Conservation (phyloP, 2,329 filamentous ascomycete genomes). For the Trichoderma sp. region DNA sequence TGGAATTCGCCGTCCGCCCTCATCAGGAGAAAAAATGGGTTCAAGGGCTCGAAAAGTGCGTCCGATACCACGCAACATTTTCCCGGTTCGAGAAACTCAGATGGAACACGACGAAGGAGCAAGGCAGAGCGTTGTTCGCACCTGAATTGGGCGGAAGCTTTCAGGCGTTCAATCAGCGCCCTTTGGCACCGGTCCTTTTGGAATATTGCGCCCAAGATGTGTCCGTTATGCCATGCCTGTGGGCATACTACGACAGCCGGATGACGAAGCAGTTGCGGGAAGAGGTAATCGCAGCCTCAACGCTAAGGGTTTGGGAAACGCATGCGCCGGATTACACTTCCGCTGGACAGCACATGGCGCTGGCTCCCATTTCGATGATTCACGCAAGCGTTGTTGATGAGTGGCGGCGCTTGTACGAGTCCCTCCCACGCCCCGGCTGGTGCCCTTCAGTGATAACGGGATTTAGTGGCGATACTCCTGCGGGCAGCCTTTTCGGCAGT, state of each 20-base stretch:
- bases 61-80: slow-evolving; percentile 29
- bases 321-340: slow-evolving; percentile 28
- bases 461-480: too few species aligned
- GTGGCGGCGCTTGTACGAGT: too few species aligned
- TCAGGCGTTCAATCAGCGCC: slow-evolving; percentile 46
- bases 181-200: slow-evolving; percentile 38
- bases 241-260: slow-evolving; percentile 28
- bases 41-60: slow-evolving; percentile 30
- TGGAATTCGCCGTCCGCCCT: slow-evolving; percentile 45
- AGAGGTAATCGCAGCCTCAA: slow-evolving; percentile 28
- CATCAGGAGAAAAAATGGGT: neutral
- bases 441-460: too few species aligned
- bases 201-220: slow-evolving; percentile 50
- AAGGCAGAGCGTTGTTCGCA: slow-evolving; percentile 38
- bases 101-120: slow-evolving; percentile 38
- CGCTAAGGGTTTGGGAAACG: slow-evolving; percentile 31
- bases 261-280: slow-evolving; percentile 23
- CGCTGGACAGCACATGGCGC: slow-evolving; percentile 30
- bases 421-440: too few species aligned
- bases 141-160: slow-evolving; percentile 42
- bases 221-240: slow-evolving; percentile 37
- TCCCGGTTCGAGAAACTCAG: slow-evolving; percentile 9
- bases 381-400: too few species aligned
- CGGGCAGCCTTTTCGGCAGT: too few species aligned
- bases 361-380: slow-evolving; percentile 25